Evolutionary conservation across 2,329 filamentous ascomycete species (phyloP).

Genomic region (Colletotrichum filicis): DNA sequence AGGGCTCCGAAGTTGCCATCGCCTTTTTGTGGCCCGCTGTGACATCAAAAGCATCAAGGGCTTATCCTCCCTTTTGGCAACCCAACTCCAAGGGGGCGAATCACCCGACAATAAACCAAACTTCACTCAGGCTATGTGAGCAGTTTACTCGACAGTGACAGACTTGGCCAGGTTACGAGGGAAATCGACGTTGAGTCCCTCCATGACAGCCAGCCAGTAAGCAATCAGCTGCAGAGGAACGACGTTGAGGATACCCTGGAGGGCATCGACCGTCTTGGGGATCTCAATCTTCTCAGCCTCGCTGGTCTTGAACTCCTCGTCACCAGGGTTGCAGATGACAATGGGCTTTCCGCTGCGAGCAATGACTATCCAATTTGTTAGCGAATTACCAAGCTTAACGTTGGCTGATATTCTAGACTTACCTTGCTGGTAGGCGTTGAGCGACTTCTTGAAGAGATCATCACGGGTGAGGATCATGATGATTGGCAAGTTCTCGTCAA

Average conservation of each 20-base stretch:
- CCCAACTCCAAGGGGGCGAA: conserved; percentile 29
- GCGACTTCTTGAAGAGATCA: conserved; percentile 96
- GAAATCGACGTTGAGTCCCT: conserved; percentile 98
- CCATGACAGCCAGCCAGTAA: conserved; percentile 97
- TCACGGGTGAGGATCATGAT: conserved; percentile 99
- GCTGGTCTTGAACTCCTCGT: conserved; percentile 87
- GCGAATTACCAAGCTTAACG: not conserved
- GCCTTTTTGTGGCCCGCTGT: conserved; percentile 11
- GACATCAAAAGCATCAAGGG: conserved; percentile 25
- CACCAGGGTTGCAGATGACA: conserved; percentile 94
- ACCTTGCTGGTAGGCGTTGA: conserved; percentile 99
- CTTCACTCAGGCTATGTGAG: not conserved
- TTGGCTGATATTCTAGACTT: conserved; percentile 46
- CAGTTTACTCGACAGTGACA: conserved; percentile 91
- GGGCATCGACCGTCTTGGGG: conserved; percentile 91
- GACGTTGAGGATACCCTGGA: conserved; percentile 98
- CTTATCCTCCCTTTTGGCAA: conserved; percentile 33
- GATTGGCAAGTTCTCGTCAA: conserved; percentile 98
- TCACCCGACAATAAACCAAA: conserved; percentile 20
- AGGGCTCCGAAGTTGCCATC: conserved; percentile 9
- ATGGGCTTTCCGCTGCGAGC: conserved; percentile 96
- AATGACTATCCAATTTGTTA: conserved; percentile 72
- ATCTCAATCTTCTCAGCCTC: conserved; percentile 98
- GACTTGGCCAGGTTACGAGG: conserved; percentile 98
- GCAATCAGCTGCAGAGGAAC: conserved; percentile 97